These are phyloP conservation scores for Floccularia luteovirens DNA, from an alignment of 768 basidiomycete species.

Conservation along the genomic window DNA sequence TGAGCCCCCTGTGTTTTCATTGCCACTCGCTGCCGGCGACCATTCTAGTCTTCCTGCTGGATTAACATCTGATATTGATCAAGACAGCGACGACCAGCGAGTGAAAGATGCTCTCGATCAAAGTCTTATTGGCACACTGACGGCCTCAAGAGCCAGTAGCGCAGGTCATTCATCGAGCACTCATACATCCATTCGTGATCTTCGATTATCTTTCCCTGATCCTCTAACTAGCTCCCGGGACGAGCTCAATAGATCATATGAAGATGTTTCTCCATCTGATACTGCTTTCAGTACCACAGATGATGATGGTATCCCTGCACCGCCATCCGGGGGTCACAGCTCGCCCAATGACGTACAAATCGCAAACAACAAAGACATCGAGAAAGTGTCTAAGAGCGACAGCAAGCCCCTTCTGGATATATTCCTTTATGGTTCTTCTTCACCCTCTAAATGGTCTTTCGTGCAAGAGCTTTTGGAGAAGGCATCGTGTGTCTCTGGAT, in stretches of 20 bases:
- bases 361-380: slow-evolving; percentile 18
- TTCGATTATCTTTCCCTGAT: slow-evolving; percentile 79
- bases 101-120: slow-evolving; percentile 75
- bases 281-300: slow-evolving; percentile 16
- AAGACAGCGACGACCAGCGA: slow-evolving; percentile 49
- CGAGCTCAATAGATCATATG: slow-evolving; percentile 53
- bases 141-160: slow-evolving; percentile 63
- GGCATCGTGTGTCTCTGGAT: slow-evolving; percentile 32
- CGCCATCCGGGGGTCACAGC: slow-evolving; percentile 12
- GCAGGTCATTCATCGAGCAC: slow-evolving; percentile 41
- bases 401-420: slow-evolving; percentile 45
- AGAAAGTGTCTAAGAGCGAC: slow-evolving; percentile 14
- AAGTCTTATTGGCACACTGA: slow-evolving; percentile 76
- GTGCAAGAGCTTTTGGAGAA: slow-evolving; percentile 53
- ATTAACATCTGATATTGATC: slow-evolving; percentile 17
- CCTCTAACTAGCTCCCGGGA: slow-evolving; percentile 67
- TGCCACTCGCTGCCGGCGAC: slow-evolving; percentile 13
- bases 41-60: slow-evolving; percentile 12
- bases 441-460: slow-evolving; percentile 53
- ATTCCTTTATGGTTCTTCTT: slow-evolving; percentile 58
- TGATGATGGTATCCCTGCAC: slow-evolving; percentile 10
- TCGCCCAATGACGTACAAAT: slow-evolving; percentile 30
- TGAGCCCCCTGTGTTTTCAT: slow-evolving; percentile 23
- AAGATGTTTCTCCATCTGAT: slow-evolving; percentile 37
- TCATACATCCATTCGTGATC: slow-evolving; percentile 61